A percentile compares a stretch with the other conserved stretches of the same genome.
Evolutionary conservation across 495 filamentous ascomycete species (phyloP).

Genomic region (Penicillium longicatenatum): DNA sequence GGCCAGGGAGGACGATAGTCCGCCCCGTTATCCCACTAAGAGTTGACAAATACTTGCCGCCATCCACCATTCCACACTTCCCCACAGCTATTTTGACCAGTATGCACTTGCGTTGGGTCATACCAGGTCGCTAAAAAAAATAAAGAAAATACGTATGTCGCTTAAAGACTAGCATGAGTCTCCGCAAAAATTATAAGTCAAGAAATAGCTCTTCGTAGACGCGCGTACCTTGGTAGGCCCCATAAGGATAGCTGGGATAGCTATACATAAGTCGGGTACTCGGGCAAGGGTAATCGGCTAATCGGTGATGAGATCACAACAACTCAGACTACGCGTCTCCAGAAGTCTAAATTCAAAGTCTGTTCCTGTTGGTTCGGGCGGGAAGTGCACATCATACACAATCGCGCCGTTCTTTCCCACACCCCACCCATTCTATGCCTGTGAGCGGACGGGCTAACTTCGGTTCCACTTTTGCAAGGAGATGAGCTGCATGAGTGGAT

Average conservation of each 20-base stretch:
- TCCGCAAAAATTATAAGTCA: too few relatives aligned
- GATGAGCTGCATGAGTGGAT: constrained; percentile 22
- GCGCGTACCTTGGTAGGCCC: too few relatives aligned
- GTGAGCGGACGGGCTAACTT: constrained; percentile 10
- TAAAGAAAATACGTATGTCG: too few relatives aligned
- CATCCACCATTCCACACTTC: not conserved
- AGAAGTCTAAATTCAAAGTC: not conserved
- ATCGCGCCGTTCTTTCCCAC: too few relatives aligned
- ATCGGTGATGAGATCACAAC: not conserved
- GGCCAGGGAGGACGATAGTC: not conserved
- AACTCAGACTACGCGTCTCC: not conserved
- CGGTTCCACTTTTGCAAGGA: constrained; percentile 7
- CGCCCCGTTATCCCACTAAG: not conserved
- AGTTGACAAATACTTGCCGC: constrained; percentile 9
- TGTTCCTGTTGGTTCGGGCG: not conserved
- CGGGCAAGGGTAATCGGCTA: too few relatives aligned
- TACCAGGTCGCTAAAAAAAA: too few relatives aligned
- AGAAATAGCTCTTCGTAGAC: too few relatives aligned
- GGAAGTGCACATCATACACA: not conserved
- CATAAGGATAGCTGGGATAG: too few relatives aligned
- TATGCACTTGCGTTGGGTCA: too few relatives aligned
- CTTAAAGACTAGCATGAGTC: too few relatives aligned
- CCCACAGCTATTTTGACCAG: not conserved
- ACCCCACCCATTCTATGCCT: not conserved
- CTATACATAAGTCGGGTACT: too few relatives aligned